Evolutionary conservation across 768 basidiomycete species (phyloP).

Genomic region (Boletus coccyginus): DNA sequence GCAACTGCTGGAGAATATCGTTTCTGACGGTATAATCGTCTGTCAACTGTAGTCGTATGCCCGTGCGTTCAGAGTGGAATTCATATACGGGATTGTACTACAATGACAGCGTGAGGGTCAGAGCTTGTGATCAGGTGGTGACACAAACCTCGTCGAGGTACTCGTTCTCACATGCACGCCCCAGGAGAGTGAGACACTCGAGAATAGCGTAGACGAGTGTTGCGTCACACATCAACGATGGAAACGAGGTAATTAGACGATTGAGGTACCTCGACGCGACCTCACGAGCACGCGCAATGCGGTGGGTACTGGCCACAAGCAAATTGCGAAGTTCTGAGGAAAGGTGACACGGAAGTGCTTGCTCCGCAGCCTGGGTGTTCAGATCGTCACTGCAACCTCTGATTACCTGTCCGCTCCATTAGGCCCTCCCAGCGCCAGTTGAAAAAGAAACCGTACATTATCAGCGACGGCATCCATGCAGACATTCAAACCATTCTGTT

Average conservation of each 20-base stretch:
- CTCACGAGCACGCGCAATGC: conserved; percentile 76
- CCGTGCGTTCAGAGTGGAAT: conserved; percentile 75
- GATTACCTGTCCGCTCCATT: conserved; percentile 58
- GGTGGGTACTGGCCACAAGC: conserved; percentile 77
- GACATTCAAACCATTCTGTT: conserved; percentile 56
- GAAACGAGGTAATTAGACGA: conserved; percentile 85
- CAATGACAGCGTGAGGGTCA: not conserved
- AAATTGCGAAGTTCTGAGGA: conserved; percentile 74
- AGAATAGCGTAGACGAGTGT: conserved; percentile 85
- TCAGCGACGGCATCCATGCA: conserved; percentile 89
- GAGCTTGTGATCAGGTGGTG: not conserved
- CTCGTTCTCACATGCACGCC: conserved; percentile 87
- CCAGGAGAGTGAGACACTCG: conserved; percentile 86
- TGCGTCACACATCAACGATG: conserved; percentile 90
- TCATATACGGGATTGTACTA: conserved; percentile 89
- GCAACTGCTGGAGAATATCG: conserved; percentile 74
- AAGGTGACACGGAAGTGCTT: conserved; percentile 67
- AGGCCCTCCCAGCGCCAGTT: not conserved
- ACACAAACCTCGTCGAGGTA: conserved; percentile 78
- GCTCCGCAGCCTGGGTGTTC: conserved; percentile 71
- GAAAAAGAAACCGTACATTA: conserved; percentile 48
- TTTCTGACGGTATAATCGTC: conserved; percentile 86
- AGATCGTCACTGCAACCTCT: conserved; percentile 70
- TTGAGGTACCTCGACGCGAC: conserved; percentile 82
- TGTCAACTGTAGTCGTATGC: conserved; percentile 73